phyloP scores from a whole-genome alignment of 139 green algal species.

The Chlorella vulgaris region DNA sequence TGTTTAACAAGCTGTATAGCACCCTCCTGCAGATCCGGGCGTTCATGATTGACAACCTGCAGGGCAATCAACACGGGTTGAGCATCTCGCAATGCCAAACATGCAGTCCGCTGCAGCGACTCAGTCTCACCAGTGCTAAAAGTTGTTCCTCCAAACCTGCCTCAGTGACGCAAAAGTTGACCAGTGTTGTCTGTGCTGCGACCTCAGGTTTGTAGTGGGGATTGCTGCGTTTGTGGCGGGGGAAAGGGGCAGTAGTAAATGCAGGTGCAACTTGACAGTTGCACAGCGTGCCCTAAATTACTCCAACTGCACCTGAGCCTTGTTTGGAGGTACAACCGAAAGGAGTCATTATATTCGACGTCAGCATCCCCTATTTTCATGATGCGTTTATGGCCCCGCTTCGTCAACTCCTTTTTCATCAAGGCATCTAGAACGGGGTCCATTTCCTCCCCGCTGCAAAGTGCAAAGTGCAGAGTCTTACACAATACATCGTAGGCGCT shows the following conservation, averaged over 20 bases:
- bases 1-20: slow-evolving; percentile 66
- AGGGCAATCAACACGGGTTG: not conserved
- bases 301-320: slow-evolving; percentile 85
- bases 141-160: slow-evolving; percentile 92
- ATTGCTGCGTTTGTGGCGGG: slow-evolving; percentile 45
- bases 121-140: slow-evolving; percentile 76
- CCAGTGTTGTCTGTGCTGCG: slow-evolving; percentile 83
- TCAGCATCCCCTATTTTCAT: slow-evolving; percentile 88
- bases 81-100: too few species aligned
- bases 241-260: too few species aligned
- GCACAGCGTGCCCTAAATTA: too few species aligned
- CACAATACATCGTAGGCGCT: too few species aligned
- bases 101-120: too few species aligned
- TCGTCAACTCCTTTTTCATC: slow-evolving; percentile 74
- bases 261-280: too few species aligned
- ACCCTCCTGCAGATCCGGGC: slow-evolving; percentile 81
- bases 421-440: slow-evolving; percentile 89
- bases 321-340: slow-evolving; percentile 87
- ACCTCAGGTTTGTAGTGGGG: slow-evolving; percentile 94
- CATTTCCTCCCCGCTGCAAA: slow-evolving; percentile 64
- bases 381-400: slow-evolving; percentile 74
- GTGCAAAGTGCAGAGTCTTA: not conserved
- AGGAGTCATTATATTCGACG: slow-evolving; percentile 72
- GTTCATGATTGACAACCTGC: slow-evolving; percentile 80
- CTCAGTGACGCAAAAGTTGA: slow-evolving; percentile 94